Evolutionary conservation across 2,329 filamentous ascomycete species (phyloP).

Genomic region (Orbilia oligospora): DNA sequence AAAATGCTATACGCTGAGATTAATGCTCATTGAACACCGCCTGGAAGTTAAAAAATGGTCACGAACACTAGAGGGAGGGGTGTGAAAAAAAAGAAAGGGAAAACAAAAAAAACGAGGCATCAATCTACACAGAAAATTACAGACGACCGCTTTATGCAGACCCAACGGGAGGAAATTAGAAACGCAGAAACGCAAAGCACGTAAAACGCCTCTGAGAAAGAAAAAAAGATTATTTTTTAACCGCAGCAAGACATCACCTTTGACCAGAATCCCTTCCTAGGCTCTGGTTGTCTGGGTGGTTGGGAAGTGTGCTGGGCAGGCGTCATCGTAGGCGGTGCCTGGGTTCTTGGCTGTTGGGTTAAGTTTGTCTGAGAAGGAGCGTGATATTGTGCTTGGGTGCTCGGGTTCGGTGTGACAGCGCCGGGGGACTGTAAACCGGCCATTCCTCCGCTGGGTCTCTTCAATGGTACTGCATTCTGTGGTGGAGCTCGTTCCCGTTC

Average conservation of each 20-base stretch:
- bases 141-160: conserved; percentile 61
- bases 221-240: conserved; percentile 67
- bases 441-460: conserved; percentile 80
- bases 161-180: conserved; percentile 54
- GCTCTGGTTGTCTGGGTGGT: conserved; percentile 75
- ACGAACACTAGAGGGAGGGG: conserved; percentile 39
- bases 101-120: conserved; percentile 34
- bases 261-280: conserved; percentile 85
- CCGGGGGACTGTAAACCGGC: conserved; percentile 77
- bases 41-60: conserved; percentile 45
- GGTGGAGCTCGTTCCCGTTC: conserved; percentile 79
- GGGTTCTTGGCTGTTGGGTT: conserved; percentile 75
- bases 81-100: conserved; percentile 30
- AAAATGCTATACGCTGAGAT: conserved; percentile 61
- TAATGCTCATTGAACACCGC: conserved; percentile 61
- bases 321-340: conserved; percentile 74
- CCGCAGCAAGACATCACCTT: conserved; percentile 98
- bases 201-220: conserved; percentile 63
- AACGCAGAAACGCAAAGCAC: conserved; percentile 60
- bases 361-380: conserved; percentile 88
- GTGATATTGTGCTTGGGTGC: conserved; percentile 96
- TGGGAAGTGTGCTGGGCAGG: conserved; percentile 67
- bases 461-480: conserved; percentile 79
- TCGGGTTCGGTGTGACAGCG: conserved; percentile 86
- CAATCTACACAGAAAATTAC: conserved; percentile 62